Evolutionary conservation across 2,329 filamentous ascomycete genomes (phyloP).

Genomic region (Phialocephala subalpina): DNA sequence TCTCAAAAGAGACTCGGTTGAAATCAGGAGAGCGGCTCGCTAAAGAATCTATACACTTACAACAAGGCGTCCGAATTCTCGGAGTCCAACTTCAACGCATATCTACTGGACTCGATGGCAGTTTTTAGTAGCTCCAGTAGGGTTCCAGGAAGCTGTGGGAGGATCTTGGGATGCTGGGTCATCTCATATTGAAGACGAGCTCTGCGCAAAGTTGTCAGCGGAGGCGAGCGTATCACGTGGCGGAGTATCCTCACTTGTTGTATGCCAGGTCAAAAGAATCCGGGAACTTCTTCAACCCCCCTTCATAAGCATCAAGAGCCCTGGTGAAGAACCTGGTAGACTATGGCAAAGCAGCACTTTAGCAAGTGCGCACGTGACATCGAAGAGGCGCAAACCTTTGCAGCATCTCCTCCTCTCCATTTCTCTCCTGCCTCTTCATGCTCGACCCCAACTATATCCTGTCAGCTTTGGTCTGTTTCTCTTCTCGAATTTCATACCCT

Average conservation of each 20-base stretch:
- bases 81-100: slow-evolving; percentile 65
- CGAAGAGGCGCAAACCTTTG: slow-evolving; percentile 52
- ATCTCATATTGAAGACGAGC: slow-evolving; percentile 75
- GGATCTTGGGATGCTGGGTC: slow-evolving; percentile 69
- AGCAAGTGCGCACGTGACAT: slow-evolving; percentile 21
- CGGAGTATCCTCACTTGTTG: slow-evolving; percentile 65
- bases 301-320: slow-evolving; percentile 71
- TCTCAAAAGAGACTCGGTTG: background rate
- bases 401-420: slow-evolving; percentile 75
- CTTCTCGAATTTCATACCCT: slow-evolving; percentile 50
- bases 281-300: slow-evolving; percentile 67
- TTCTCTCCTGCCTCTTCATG: slow-evolving; percentile 78
- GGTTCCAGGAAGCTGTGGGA: slow-evolving; percentile 62
- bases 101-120: slow-evolving; percentile 69
- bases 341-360: slow-evolving; percentile 23
- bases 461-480: slow-evolving; percentile 21
- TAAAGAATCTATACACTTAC: slow-evolving; percentile 35
- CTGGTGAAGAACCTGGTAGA: slow-evolving; percentile 62
- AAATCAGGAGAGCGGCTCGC: background rate
- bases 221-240: background rate
- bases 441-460: slow-evolving; percentile 64
- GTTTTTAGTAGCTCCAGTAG: slow-evolving; percentile 63
- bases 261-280: slow-evolving; percentile 75
- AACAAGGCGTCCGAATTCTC: slow-evolving; percentile 74
- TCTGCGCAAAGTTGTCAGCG: slow-evolving; percentile 47